Evolutionary conservation across 805 yeast genomes (phyloP).

Genomic region (Phaffomyces antillensis): DNA sequence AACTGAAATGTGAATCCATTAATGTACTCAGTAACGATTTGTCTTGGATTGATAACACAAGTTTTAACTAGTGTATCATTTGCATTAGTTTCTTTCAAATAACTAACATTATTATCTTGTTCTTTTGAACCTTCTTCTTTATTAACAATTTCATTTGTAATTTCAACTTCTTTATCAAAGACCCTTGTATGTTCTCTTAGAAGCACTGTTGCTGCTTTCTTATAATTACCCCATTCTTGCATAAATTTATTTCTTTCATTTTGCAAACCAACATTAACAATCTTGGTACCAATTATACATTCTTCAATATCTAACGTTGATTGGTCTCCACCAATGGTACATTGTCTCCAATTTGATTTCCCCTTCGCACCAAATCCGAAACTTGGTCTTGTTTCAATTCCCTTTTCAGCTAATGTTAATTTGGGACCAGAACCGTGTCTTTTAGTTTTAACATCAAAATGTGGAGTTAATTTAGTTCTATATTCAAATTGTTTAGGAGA

Average conservation of each 20-base stretch:
- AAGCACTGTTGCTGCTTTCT: slow-evolving; percentile 81
- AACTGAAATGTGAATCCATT: slow-evolving; percentile 76
- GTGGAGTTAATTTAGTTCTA: slow-evolving; percentile 94
- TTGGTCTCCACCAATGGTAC: slow-evolving; percentile 57
- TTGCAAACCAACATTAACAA: slow-evolving; percentile 65
- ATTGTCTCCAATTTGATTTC: slow-evolving; percentile 61
- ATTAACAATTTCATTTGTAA: slow-evolving; percentile 26
- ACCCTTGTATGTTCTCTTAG: slow-evolving; percentile 68
- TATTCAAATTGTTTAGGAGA: slow-evolving; percentile 75
- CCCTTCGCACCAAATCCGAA: slow-evolving; percentile 90
- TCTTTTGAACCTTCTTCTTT: slow-evolving; percentile 40
- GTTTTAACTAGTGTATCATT: slow-evolving; percentile 43
- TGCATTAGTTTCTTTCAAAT: slow-evolving; percentile 25
- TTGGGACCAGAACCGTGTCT: slow-evolving; percentile 49
- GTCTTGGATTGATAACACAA: slow-evolving; percentile 73
- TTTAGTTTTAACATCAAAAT: slow-evolving; percentile 71
- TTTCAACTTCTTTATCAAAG: slow-evolving; percentile 9
- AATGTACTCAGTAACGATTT: slow-evolving; percentile 70
- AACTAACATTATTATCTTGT: slow-evolving; percentile 28
- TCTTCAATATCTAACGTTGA: slow-evolving; percentile 86
- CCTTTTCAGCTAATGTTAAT: slow-evolving; percentile 78
- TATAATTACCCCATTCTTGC: slow-evolving; percentile 37
- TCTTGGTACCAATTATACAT: slow-evolving; percentile 80
- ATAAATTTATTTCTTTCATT: slow-evolving; percentile 58
- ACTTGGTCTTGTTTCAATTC: slow-evolving; percentile 44